Base-by-base conservation (phyloP, 495 filamentous ascomycete genomes). In the Podospora comata region DNA sequence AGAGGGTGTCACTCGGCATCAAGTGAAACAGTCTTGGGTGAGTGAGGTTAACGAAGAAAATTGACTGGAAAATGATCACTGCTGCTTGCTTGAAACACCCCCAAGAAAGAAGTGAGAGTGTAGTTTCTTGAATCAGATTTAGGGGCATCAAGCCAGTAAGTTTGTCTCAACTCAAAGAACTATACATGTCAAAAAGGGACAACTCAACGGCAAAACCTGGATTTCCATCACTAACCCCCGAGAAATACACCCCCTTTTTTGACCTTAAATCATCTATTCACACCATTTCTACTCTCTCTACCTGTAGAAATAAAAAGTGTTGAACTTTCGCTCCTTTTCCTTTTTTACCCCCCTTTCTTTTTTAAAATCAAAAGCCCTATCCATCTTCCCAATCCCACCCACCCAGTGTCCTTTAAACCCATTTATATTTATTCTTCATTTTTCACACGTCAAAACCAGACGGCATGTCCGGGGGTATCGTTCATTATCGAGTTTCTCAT, bases 381-480 rank as follows among this genome's bases (percentile, higher is more conserved):
- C 39, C 15, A 11, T 11, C 39, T 48, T 11, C 39, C 15, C 13
- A 48, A 48, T 11, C 39, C 39, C 39, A 48, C 15, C 39, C 39
- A 48, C 39, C 39, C 39, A 3, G 39, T 32, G 30, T 32, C 30
- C 30, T 32, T 5, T 32, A 32, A 32, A 32, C 30, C 18, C 30
- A 15, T 30, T 62, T 56, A 27, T 65, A 58, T 57, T 63, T 67
- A 44, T 34, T 60, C 57, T 27, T 54, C 20, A 53, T 67, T 67
- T 60, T 60, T 61, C 48, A 16, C 57, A 34, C 0, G 2, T 66
- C 65, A 63, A 0, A 56, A 16, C 39, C 39, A 48, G 39, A 48
- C 39, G 1, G 13, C 39, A 11, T 9, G 39, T 18, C 13, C 39
- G 48, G 67, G 44, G 71, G 72, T 70, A 70, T 70, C 67, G 58